phyloP scores from a whole-genome alignment of 2,329 filamentous ascomycete species.

The Colletotrichum musicola region DNA sequence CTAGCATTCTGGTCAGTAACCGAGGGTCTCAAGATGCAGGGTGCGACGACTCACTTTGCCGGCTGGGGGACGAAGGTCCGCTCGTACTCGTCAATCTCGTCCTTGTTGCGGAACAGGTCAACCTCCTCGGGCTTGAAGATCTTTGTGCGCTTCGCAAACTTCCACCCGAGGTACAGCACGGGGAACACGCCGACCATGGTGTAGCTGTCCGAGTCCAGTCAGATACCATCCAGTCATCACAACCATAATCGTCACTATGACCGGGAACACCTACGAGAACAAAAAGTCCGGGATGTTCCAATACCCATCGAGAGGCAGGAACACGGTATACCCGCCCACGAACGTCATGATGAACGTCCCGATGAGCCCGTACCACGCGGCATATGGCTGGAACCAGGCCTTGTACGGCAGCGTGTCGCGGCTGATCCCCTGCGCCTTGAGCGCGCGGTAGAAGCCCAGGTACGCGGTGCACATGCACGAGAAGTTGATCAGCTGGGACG shows the following conservation, averaged over 20 bases:
- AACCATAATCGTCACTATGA: no score
- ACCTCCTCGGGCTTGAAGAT: conserved; percentile 68
- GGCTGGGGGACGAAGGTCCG: conserved; percentile 67
- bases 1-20: background rate
- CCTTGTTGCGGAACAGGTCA: conserved; percentile 72
- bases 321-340: conserved; percentile 82
- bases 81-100: conserved; percentile 77
- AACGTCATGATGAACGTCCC: conserved; percentile 79
- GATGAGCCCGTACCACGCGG: conserved; percentile 74
- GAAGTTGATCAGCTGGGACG: conserved; percentile 81
- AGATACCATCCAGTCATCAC: background rate
- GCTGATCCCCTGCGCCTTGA: conserved; percentile 76
- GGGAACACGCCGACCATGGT: conserved; percentile 81
- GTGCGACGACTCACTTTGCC: conserved; percentile 59
- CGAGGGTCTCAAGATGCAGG: rapidly evolving
- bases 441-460: conserved; percentile 77
- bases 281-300: conserved; percentile 80
- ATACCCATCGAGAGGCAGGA: conserved; percentile 68
- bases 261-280: conserved; percentile 70
- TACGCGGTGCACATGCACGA: conserved; percentile 78
- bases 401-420: conserved; percentile 78
- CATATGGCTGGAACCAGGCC: conserved; percentile 77
- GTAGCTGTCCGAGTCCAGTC: conserved; percentile 57
- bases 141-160: conserved; percentile 74
- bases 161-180: conserved; percentile 77